These are phyloP conservation scores for Saccharomycopsis vini DNA, from an alignment of 805 yeast genomes.

Conservation along the genomic window DNA sequence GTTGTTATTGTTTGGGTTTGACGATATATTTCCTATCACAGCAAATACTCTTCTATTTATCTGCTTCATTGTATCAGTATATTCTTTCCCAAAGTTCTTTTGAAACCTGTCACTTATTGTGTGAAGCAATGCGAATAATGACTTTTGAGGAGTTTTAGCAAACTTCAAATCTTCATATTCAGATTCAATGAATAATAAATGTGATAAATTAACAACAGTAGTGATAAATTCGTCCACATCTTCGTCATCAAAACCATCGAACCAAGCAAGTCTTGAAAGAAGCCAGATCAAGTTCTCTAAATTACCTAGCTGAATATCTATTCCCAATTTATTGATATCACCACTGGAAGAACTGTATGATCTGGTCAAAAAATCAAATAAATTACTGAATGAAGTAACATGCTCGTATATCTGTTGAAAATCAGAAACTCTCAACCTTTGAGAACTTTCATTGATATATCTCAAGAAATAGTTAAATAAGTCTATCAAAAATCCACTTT, in stretches of 20 bases:
- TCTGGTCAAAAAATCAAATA: neutral
- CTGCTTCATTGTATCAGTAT: conserved; percentile 6
- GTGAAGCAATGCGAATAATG: neutral
- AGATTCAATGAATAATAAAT: conserved; percentile 3
- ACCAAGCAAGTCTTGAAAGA: neutral
- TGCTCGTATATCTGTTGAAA: neutral
- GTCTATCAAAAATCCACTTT: neutral
- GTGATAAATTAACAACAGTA: neutral
- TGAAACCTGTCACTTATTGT: neutral
- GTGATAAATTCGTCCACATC: neutral
- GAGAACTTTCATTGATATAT: neutral
- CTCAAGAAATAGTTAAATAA: conserved; percentile 2
- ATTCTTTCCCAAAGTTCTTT: neutral
- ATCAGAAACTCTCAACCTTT: neutral
- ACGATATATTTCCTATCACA: conserved; percentile 14
- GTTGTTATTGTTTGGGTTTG: conserved; percentile 5
- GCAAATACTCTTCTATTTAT: conserved; percentile 13
- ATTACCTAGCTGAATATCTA: neutral
- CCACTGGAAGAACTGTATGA: neutral
- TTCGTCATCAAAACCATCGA: neutral
- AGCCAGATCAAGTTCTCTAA: neutral
- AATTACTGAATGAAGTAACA: neutral
- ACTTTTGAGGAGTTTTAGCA: neutral
- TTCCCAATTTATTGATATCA: neutral
- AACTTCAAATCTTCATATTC: neutral